A percentile compares a stretch with the other conserved stretches of the same genome.
Evolutionary conservation across 768 basidiomycete species (phyloP).

Genomic region (Epithele typhae): DNA sequence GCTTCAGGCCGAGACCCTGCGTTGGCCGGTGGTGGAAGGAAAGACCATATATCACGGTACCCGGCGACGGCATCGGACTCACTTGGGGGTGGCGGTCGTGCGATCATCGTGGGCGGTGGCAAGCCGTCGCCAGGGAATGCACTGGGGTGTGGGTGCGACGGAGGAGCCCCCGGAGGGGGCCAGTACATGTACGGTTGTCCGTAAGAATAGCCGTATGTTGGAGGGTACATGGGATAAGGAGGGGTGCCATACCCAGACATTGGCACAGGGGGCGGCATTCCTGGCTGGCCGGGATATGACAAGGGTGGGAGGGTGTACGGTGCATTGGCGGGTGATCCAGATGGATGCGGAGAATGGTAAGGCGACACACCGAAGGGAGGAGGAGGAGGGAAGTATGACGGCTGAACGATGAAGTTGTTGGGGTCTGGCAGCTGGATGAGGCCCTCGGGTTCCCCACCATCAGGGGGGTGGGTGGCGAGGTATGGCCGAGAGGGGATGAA

Average conservation of each 20-base stretch:
- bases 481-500: slow-evolving; percentile 11
- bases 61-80: slow-evolving; percentile 33
- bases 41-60: slow-evolving; percentile 27
- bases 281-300: slow-evolving; percentile 15
- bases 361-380: slow-evolving; percentile 11
- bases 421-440: too few relatives aligned
- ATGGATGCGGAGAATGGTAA: slow-evolving; percentile 18
- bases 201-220: slow-evolving; percentile 29
- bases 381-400: slow-evolving; percentile 10
- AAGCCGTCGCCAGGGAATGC: slow-evolving; percentile 10
- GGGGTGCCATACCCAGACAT: slow-evolving; percentile 27
- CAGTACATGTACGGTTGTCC: slow-evolving; percentile 37
- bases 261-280: slow-evolving; percentile 12
- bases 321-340: slow-evolving; percentile 13
- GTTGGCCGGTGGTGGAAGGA: slow-evolving; percentile 17
- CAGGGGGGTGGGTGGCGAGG: not conserved
- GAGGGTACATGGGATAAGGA: slow-evolving; percentile 31
- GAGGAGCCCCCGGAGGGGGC: slow-evolving; percentile 14
- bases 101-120: slow-evolving; percentile 29
- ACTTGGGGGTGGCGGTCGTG: slow-evolving; percentile 29
- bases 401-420: not conserved
- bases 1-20: too few relatives aligned
- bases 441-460: not conserved
- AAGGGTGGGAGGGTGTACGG: slow-evolving; percentile 16
- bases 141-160: slow-evolving; percentile 1